phyloP scores from a whole-genome alignment of 1,284 basidiomycete genomes.

The Melanopsichium pennsylvanicum region DNA sequence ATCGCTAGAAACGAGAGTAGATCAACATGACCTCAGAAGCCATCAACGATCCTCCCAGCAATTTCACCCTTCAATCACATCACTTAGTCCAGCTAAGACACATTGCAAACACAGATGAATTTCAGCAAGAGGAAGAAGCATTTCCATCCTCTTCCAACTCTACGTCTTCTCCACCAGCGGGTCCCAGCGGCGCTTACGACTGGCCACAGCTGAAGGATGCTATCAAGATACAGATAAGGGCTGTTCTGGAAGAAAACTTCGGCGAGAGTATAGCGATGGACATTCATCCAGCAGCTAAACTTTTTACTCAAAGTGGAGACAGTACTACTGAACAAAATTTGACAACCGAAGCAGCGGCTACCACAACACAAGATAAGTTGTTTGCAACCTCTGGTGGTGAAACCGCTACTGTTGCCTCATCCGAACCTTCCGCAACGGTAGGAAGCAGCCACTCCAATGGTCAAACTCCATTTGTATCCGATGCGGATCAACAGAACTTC shows the following conservation, averaged over 20 bases:
- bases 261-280: neutral
- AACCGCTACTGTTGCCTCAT: no score
- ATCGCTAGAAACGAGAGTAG: no score
- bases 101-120: conserved; percentile 40
- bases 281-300: conserved; percentile 29
- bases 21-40: conserved; percentile 21
- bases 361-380: no score
- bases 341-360: no score
- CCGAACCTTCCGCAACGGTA: no score
- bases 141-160: conserved; percentile 3
- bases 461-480: no score
- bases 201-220: conserved; percentile 39
- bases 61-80: neutral
- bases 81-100: conserved; percentile 21
- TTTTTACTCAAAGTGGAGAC: no score
- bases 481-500: no score
- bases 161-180: neutral
- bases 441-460: no score
- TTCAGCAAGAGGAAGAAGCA: conserved; percentile 14
- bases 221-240: conserved; percentile 29
- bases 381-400: no score
- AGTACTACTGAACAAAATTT: no score
- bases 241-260: conserved; percentile 15
- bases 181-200: conserved; percentile 12
- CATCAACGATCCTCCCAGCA: conserved; percentile 7